Evolutionary conservation across 352 stramenopile genomes (phyloP), one percentile per base, ranked within the genome.

Genomic region (Chrysophaeum taylorii): DNA sequence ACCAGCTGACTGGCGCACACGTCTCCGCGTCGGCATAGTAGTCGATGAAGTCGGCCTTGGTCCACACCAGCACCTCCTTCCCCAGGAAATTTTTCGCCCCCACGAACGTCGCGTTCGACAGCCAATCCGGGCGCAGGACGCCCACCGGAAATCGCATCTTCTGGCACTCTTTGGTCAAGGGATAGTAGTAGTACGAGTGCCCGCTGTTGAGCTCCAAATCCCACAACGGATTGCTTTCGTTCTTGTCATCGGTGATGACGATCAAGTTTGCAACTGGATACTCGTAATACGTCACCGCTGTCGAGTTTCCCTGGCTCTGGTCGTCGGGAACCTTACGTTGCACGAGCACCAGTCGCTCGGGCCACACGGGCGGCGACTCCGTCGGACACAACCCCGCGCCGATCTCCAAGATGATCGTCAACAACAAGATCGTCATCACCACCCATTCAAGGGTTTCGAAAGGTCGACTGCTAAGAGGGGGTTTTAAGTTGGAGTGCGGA

Each of bases 11-110:
- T 23, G 68, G 68, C 23, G 9, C 68, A 31, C 45, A 53, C 5
- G 61, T 72, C 27, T 2, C 27, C 21, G 36, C 43, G 61, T 72
- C 68, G 2, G 50, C 68, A 33, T 72, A 72, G 68, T 72, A 72
- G n/a, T 72, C 68, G 68, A 72, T 72, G 31, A 72, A 72, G 45
- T 72, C 68, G 7, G 45, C 68, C 68, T 72, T 72, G 14, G 68
- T 72, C 62, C 62, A 72, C 5, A 4, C 50, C 9, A 62, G 4
- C 5, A 35, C 23, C 25, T 7, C 25, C 7, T 61, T 27, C 7
- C 67, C 41, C 7, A 31, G 5, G 45, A 68, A 45, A 31, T 5
- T 4, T 27, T 4, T 9, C 4, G 7, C 7, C 57, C 68, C 45
- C 29, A 67, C 2, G n/a, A 48, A 42, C 21, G 36, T 48, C 36